A percentile compares a stretch with the other conserved stretches of the same genome.
phyloP scores from a whole-genome alignment of 139 green algal genomes.

The Coelastrella sp. region DNA sequence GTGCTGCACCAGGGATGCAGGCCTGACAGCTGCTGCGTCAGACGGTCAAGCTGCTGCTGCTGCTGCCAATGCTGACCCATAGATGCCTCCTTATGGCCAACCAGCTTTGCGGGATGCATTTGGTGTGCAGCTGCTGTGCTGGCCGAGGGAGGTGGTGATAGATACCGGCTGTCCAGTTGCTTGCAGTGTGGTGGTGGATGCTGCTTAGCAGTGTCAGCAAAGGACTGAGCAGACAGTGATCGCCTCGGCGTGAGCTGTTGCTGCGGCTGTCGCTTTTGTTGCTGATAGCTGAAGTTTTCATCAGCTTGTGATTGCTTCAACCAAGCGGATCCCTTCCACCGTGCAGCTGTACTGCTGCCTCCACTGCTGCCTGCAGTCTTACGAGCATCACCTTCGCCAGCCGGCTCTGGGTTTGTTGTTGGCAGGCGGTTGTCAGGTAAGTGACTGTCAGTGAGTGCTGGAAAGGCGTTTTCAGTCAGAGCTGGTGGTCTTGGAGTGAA shows the following conservation, averaged over 20 bases:
- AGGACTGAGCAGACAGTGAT: background rate
- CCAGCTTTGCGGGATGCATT: background rate
- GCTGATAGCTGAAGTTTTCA: background rate
- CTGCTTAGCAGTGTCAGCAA: background rate
- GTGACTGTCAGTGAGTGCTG: too few species aligned
- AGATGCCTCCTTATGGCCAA: background rate
- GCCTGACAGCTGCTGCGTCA: background rate
- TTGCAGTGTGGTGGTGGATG: background rate
- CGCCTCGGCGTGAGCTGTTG: background rate
- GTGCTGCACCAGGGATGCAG: background rate
- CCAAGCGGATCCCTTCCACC: too few species aligned
- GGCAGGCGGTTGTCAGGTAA: too few species aligned
- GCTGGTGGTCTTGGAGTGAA: too few species aligned
- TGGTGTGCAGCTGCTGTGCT: background rate
- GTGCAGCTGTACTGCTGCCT: too few species aligned
- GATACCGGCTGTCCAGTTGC: background rate
- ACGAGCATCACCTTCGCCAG: too few species aligned
- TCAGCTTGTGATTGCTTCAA: too few species aligned
- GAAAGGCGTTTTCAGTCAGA: too few species aligned
- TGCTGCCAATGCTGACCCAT: slow-evolving; percentile 3
- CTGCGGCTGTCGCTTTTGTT: background rate
- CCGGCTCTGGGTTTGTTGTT: too few species aligned
- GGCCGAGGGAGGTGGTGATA: too few species aligned
- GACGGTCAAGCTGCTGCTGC: background rate
- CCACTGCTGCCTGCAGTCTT: too few species aligned